Evolutionary conservation across 257 asterid species (phyloP), one percentile per base, ranked within the genome.

Genomic region (Solanum raphanifolium): DNA sequence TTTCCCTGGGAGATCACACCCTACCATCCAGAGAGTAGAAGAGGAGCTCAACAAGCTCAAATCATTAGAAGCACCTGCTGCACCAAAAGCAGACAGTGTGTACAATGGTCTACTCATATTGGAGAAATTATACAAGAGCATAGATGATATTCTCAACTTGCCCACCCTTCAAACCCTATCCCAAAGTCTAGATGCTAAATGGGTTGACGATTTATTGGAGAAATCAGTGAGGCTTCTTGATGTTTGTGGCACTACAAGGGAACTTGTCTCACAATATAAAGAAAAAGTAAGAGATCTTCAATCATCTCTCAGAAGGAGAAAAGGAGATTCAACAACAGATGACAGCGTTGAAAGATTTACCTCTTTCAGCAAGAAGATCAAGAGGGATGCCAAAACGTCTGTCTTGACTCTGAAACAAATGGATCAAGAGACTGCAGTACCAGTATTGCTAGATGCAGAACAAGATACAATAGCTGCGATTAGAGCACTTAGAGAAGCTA

Each of bases 261-360:
- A 90, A 13, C 72, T 88, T 1, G 81, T 89, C 15, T 87, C 90
- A 27, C 88, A 85, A 34, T 68, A 58, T 3, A 89, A 81, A 34
- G 91, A 87, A 82, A 86, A 89, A 35, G 87, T 89, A 11, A 89
- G 91, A 76, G 89, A 87, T 81, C 68, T 89, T 35, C 91, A 87
- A 32, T 89, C 92, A 21, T 87, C 90, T 82, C 75, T 90, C 20
- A 90, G 92, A 81, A 87, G 92, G 73, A 87, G 90, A 87, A 89
- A 87, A 87, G 86, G 83, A 83, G 91, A 87, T 76, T 73, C 86
- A 48, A 89, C 87, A 13, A 58, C 62, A 36, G 86, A 87, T 69
- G 55, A 58, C 5, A 78, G 78, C 18, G 7, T 86, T 60, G n/a
- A 27, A 23, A 83, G 41, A 36, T 87, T 58, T 78, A 74, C 83